Percentiles rank a stretch among this genome's conserved stretches.
phyloP scores from a whole-genome alignment of 2,329 filamentous ascomycete genomes.

The Colletotrichum costaricense region DNA sequence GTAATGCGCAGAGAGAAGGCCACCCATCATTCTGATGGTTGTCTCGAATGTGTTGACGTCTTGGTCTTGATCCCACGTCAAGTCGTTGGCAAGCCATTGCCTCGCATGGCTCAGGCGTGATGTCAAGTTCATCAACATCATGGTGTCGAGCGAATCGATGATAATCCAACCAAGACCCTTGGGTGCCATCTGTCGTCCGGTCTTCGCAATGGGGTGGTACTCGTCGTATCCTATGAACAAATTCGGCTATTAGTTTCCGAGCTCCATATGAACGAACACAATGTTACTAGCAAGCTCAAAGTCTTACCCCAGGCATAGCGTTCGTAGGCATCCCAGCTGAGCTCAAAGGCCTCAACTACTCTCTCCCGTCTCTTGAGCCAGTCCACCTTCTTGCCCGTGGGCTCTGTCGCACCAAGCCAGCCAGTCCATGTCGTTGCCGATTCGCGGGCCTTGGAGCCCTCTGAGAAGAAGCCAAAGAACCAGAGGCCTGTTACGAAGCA shows the following conservation, averaged over 20 bases:
- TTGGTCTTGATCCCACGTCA: slow-evolving; percentile 91
- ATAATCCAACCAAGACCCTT: slow-evolving; percentile 98
- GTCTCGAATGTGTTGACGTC: slow-evolving; percentile 99
- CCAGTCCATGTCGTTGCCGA: slow-evolving; percentile 59
- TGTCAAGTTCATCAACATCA: slow-evolving; percentile 98
- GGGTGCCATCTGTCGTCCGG: slow-evolving; percentile 84
- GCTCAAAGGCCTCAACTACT: slow-evolving; percentile 88
- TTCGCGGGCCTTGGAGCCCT: slow-evolving; percentile 43
- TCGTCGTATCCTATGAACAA: slow-evolving; percentile 78
- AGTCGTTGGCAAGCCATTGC: slow-evolving; percentile 84
- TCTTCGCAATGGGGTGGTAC: slow-evolving; percentile 85
- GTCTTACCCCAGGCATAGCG: slow-evolving; percentile 90
- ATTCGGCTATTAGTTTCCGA: slow-evolving; percentile 6
- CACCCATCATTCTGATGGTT: slow-evolving; percentile 96
- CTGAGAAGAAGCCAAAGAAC: slow-evolving; percentile 73
- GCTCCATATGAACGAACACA: background rate
- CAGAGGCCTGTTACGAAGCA: slow-evolving; percentile 71
- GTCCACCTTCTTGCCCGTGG: slow-evolving; percentile 61
- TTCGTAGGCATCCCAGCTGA: slow-evolving; percentile 94
- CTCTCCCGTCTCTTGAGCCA: slow-evolving; percentile 83
- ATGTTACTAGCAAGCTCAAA: slow-evolving; percentile 37
- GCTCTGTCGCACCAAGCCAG: slow-evolving; percentile 66
- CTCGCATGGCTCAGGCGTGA: slow-evolving; percentile 84
- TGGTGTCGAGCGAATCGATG: slow-evolving; percentile 92
- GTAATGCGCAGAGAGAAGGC: slow-evolving; percentile 92